Conservation (phyloP, 148 eudicot species). For the Rhododendron vialii region DNA sequence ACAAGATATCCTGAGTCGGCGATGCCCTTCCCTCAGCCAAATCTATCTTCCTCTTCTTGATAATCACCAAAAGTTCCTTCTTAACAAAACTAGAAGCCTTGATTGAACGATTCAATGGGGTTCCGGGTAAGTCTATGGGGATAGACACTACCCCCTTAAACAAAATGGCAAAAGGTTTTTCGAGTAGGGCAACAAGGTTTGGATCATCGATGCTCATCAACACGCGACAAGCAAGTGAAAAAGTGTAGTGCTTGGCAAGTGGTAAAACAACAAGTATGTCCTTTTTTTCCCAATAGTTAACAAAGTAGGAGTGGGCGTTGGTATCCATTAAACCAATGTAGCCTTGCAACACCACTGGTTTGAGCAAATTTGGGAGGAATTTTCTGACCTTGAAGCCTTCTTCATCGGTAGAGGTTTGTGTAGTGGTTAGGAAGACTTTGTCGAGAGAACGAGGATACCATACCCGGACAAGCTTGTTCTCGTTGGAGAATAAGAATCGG, state of each 20-base stretch:
- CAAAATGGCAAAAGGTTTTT: constrained; percentile 16
- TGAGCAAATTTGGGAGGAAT: constrained; percentile 29
- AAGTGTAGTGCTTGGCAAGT: constrained; percentile 10
- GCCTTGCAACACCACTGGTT: constrained; percentile 25
- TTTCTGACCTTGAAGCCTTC: background rate
- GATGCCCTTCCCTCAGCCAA: constrained; percentile 15
- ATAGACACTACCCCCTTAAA: constrained; percentile 26
- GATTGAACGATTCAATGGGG: constrained; percentile 27
- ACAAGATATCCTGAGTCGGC: background rate
- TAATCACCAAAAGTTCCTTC: constrained; percentile 14
- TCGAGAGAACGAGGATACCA: background rate
- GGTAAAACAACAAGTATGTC: constrained; percentile 16
- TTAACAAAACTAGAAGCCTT: constrained; percentile 27
- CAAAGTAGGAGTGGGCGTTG: constrained; percentile 32
- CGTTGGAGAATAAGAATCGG: background rate
- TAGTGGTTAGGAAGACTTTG: background rate
- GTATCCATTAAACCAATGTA: constrained; percentile 33
- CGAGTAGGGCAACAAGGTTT: constrained; percentile 10
- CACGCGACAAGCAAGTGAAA: constrained; percentile 15
- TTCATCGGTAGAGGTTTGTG: background rate
- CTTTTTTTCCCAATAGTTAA: constrained; percentile 25
- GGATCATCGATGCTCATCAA: constrained; percentile 26
- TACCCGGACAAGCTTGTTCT: background rate
- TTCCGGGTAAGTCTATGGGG: constrained; percentile 35
- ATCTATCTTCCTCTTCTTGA: constrained; percentile 11